Percentiles rank a stretch among this genome's conserved stretches.
These are phyloP conservation scores for Annulohypoxylon stygium DNA, from an alignment of 495 filamentous ascomycete genomes.

Conservation along the genomic window DNA sequence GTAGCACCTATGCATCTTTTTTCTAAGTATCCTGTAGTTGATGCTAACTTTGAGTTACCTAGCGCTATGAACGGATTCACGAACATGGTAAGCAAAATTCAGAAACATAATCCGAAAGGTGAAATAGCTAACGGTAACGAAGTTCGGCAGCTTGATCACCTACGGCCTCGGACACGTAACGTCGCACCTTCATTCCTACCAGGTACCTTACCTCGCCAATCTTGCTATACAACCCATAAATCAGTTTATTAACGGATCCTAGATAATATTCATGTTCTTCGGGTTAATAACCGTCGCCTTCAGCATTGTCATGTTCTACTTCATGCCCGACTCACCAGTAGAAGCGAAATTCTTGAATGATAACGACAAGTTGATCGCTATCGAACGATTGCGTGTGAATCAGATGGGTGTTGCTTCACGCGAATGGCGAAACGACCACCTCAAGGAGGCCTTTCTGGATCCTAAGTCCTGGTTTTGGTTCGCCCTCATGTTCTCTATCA, in stretches of 20 bases:
- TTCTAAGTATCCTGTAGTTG: slow-evolving; percentile 19
- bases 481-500: slow-evolving; percentile 63
- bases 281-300: slow-evolving; percentile 66
- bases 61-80: slow-evolving; percentile 68
- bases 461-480: slow-evolving; percentile 74
- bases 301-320: slow-evolving; percentile 60
- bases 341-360: slow-evolving; percentile 68
- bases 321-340: slow-evolving; percentile 69
- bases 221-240: not conserved
- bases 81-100: slow-evolving; percentile 60
- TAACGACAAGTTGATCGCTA: slow-evolving; percentile 63
- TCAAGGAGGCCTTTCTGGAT: slow-evolving; percentile 67
- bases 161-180: slow-evolving; percentile 69
- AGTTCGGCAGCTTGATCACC: slow-evolving; percentile 50
- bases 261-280: slow-evolving; percentile 70
- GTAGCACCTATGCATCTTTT: slow-evolving; percentile 1
- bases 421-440: slow-evolving; percentile 72
- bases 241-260: not conserved
- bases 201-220: slow-evolving; percentile 48
- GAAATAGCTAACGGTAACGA: not conserved
- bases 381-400: slow-evolving; percentile 69
- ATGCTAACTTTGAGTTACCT: slow-evolving; percentile 56
- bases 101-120: not conserved
- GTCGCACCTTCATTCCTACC: slow-evolving; percentile 64
- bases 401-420: slow-evolving; percentile 71